Conservation (phyloP, 257 asterid genomes). For the Solanum paucissectum region DNA sequence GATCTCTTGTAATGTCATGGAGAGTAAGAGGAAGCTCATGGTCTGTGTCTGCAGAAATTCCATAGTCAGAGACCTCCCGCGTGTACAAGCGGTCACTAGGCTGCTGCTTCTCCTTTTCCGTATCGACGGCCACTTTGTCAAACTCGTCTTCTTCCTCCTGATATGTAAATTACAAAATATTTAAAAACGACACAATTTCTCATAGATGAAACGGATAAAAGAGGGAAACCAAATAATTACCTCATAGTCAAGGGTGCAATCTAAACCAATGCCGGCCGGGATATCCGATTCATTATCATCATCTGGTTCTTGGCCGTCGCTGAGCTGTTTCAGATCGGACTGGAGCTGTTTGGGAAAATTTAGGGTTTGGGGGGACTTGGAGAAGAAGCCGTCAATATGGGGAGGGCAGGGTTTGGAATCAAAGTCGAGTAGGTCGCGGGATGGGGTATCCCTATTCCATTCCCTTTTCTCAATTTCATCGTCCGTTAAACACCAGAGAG, state of each 20-base stretch:
- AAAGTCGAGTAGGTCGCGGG: not conserved
- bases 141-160: conserved; percentile 90
- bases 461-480: conserved; percentile 54
- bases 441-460: conserved; percentile 26
- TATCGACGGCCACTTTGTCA: conserved; percentile 73
- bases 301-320: not conserved
- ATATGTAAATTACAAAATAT: not conserved
- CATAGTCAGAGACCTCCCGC: conserved; percentile 38
- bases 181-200: not conserved
- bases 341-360: not conserved
- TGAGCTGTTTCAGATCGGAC: not conserved
- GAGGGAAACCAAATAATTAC: conserved; percentile 11
- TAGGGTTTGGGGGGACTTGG: not conserved
- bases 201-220: not conserved
- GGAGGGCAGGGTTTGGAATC: not conserved
- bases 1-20: conserved; percentile 30
- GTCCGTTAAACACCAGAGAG: conserved; percentile 69
- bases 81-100: conserved; percentile 38
- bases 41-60: conserved; percentile 17
- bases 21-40: conserved; percentile 48
- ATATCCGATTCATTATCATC: conserved; percentile 31
- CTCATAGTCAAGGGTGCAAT: conserved; percentile 81
- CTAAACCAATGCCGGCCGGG: conserved; percentile 66
- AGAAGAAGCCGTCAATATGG: not conserved
- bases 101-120: conserved; percentile 9